A percentile compares a stretch with the other conserved stretches of the same genome.
These are phyloP conservation scores for Thraustochytrium sp. DNA, from an alignment of 352 stramenopile species.

Conservation along the genomic window DNA sequence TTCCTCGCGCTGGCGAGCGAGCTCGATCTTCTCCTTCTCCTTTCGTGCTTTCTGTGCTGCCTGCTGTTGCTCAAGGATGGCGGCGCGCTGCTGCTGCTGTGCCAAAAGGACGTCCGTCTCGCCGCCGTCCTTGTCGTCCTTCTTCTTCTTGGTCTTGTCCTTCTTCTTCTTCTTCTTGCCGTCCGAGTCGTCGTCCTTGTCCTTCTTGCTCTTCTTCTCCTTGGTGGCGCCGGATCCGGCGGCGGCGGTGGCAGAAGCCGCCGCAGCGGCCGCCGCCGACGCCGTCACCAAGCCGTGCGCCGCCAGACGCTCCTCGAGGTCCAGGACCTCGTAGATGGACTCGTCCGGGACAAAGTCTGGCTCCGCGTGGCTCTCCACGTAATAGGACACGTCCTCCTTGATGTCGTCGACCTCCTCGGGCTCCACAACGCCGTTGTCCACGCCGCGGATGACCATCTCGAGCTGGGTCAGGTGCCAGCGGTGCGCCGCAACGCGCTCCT, in stretches of 20 bases:
- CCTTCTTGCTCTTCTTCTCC: constrained; percentile 46
- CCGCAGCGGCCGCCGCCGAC: constrained; percentile 4
- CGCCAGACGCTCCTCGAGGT: constrained; percentile 51
- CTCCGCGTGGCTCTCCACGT: constrained; percentile 70
- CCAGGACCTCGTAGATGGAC: constrained; percentile 90
- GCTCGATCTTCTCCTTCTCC: background rate
- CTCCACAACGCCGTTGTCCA: constrained; percentile 92
- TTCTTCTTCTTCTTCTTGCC: constrained; percentile 40
- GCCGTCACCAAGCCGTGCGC: background rate
- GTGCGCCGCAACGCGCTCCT: constrained; percentile 80
- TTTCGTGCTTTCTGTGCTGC: constrained; percentile 27
- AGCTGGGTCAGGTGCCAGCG: constrained; percentile 96
- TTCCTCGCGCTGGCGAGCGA: background rate
- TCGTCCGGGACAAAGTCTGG: constrained; percentile 50
- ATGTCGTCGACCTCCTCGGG: constrained; percentile 85
- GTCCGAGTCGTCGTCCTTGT: constrained; percentile 47
- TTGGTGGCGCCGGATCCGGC: background rate
- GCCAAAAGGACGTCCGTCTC: constrained; percentile 49
- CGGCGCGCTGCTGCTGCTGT: constrained; percentile 48
- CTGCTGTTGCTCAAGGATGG: constrained; percentile 42
- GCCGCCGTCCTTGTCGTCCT: constrained; percentile 34
- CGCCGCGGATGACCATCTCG: constrained; percentile 92
- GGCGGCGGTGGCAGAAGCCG: background rate
- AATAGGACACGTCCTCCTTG: constrained; percentile 97
- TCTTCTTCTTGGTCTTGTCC: constrained; percentile 46